Evolutionary conservation across 441 rosid genomes (phyloP), one percentile per base, ranked within the genome.

Genomic region (Croton setiger): DNA sequence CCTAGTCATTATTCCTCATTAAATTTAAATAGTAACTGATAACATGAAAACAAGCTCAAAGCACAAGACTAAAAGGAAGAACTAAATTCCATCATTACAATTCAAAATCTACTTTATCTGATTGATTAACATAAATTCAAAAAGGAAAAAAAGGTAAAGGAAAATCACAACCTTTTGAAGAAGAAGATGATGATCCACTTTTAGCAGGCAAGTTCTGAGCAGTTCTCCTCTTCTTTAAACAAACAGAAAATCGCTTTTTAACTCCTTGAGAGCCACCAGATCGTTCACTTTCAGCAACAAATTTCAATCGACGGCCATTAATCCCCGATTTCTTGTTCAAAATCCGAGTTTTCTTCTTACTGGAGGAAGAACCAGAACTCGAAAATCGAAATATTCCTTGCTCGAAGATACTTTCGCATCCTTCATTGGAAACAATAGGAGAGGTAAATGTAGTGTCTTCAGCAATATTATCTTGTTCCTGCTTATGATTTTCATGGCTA

Each of bases 331-430:
- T 78, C 79, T 83, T 82, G 80, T 72, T 82, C 75, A 33, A 65
- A 18, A 63, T 52, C 74, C 71, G 71, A 5, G 60, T 51, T 44
- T 68, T 72, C 62, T 75, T 77, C 0, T 62, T 66, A 15, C 74
- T 60, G 18, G 88, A 81, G 69, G 77, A 88, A 48, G 56, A 23
- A 20, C 51, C 66, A n/a, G 88, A 69, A 53, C 98, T 88, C 66
- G 91, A 86, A 76, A 92, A 89, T 81, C 92, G 75, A 81, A 92
- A 92, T 68, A 89, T 76, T 57, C 80, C 82, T 23, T 82, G 78
- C 31, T 77, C 80, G 51, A 49, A 66, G 72, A 27, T 64, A 36
- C 56, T 70, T 53, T 66, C 84, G 21, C n/a, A 68, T 47, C 83
- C 79, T 17, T 78, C 77, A 14, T 66, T 68, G n/a, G 66, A 47